These are phyloP conservation scores for Herpetomonas tarakana DNA, from an alignment of 208 protist species.

Conservation along the genomic window DNA sequence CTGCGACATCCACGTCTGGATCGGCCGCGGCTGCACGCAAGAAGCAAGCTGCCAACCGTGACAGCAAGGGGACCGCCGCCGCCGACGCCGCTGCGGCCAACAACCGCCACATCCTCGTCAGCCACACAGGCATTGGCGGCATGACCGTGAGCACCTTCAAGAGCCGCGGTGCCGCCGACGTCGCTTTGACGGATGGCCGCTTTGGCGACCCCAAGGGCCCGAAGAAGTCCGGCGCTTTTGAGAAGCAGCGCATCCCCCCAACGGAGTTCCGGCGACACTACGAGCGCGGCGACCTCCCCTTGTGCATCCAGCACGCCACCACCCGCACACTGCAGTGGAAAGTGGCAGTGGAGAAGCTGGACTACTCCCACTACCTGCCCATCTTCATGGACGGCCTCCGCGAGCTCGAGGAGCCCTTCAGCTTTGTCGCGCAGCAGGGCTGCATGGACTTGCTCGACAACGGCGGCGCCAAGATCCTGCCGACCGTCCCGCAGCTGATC, in stretches of 20 bases:
- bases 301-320: conserved; percentile 94
- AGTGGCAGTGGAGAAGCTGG: conserved; percentile 96
- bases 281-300: conserved; percentile 97
- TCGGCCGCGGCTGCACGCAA: conserved; percentile 19
- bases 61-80: conserved; percentile 4
- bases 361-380: conserved; percentile 99
- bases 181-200: conserved; percentile 50
- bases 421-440: conserved; percentile 95
- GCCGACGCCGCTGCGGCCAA: conserved; percentile 8
- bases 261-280: conserved; percentile 98
- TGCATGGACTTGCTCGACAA: conserved; percentile 93
- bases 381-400: conserved; percentile 99
- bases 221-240: conserved; percentile 60
- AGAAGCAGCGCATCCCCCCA: conserved; percentile 72
- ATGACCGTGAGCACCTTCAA: conserved; percentile 87
- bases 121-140: conserved; percentile 77
- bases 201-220: conserved; percentile 77
- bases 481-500: conserved; percentile 98
- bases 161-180: conserved; percentile 25
- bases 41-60: conserved; percentile 1
- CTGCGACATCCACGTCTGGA: conserved; percentile 28
- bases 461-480: conserved; percentile 95
- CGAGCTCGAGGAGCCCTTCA: conserved; percentile 96
- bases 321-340: conserved; percentile 96
- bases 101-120: conserved; percentile 39